Conservation (phyloP, 75 land plant genomes). For the Adiantum capillusveneris region DNA sequence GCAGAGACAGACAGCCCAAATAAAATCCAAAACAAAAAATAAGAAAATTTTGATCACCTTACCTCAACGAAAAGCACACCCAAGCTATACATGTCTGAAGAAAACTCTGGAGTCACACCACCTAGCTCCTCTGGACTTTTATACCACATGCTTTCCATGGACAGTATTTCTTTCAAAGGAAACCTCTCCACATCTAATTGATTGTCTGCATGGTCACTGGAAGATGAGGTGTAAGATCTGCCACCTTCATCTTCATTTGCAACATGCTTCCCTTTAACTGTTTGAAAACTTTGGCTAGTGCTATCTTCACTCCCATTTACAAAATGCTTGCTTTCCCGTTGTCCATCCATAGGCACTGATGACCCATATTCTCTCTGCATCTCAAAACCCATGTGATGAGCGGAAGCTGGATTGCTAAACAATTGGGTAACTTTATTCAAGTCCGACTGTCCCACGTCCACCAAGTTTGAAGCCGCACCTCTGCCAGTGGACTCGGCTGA, state of each 20-base stretch:
- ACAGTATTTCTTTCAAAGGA: constrained; percentile 60
- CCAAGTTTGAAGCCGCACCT: constrained; percentile 5
- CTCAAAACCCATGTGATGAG: too few species aligned
- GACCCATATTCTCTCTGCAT: too few species aligned
- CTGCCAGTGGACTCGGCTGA: constrained; percentile 32
- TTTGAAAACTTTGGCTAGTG: constrained; percentile 12
- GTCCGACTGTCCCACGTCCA: too few species aligned
- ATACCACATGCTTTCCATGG: constrained; percentile 87
- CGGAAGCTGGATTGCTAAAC: too few species aligned
- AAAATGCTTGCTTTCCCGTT: background rate
- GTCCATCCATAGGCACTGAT: too few species aligned
- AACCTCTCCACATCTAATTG: constrained; percentile 33
- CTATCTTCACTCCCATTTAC: too few species aligned
- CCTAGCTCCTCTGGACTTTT: constrained; percentile 85
- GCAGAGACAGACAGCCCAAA: background rate
- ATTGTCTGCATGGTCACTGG: constrained; percentile 13
- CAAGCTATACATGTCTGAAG: constrained; percentile 83
- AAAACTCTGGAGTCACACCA: constrained; percentile 43
- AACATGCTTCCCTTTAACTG: constrained; percentile 1
- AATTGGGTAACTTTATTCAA: too few species aligned
- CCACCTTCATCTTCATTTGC: constrained; percentile 1
- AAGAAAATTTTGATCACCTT: background rate
- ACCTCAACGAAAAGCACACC: constrained; percentile 98
- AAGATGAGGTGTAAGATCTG: background rate
- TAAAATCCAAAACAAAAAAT: background rate